Base-by-base conservation (phyloP, 1,284 basidiomycete genomes). In the Microbotryum scabiosae region DNA sequence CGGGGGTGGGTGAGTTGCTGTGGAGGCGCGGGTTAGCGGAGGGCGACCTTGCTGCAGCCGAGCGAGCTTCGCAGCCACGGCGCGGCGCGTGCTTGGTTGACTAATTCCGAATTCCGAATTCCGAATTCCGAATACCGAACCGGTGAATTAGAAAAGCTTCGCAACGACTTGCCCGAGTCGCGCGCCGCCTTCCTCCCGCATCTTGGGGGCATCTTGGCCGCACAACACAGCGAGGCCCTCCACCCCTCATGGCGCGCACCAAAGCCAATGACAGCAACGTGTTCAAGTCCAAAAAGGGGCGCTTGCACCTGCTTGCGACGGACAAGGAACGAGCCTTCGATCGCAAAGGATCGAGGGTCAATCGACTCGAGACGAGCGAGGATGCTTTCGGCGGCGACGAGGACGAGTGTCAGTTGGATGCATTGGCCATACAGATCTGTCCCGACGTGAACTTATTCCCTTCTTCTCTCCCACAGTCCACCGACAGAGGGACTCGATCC, bases 401-500 rank as follows among this genome's bases (percentile, higher is more conserved):
- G 55, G 67, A 68, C 43, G 50, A 56, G 47, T 68, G 66, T 65
- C 18, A 26, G 63, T 30, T 10, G 4, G 21, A 23, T 32, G 1
- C 44, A 12, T 32, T n/a, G n/a, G n/a, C n/a, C n/a, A n/a, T n/a
- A n/a, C n/a, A n/a, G n/a, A n/a, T n/a, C n/a, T n/a, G n/a, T n/a
- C n/a, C n/a, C n/a, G n/a, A n/a, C n/a, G n/a, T n/a, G n/a, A n/a
- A n/a, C n/a, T n/a, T n/a, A n/a, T n/a, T n/a, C n/a, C n/a, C n/a
- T n/a, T n/a, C 12, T 41, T 18, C 36, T 41, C 36, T 12, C 36
- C 10, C 36, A 4, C 56, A 67, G 66, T 68, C 57, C 67, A 68
- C 48, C 23, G 54, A n/a, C 65, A 68, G 51, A 49, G 67, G 30
- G 67, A 68, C 54, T 60, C 60, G 32, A 54, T 68, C 45, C 46